Evolutionary conservation across 768 basidiomycete genomes (phyloP).

Genomic region (Suillus hirtellus): DNA sequence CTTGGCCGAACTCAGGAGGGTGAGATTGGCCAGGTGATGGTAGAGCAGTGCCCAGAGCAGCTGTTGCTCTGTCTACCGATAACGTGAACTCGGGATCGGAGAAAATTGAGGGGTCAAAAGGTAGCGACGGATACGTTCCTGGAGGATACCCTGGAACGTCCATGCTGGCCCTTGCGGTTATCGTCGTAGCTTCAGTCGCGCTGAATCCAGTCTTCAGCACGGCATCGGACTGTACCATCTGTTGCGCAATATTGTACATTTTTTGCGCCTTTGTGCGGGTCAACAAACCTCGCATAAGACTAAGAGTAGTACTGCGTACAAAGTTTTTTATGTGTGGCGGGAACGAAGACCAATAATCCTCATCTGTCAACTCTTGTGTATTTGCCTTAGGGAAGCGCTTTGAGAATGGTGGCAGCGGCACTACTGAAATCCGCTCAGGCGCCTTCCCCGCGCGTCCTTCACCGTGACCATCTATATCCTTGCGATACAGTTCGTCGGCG

Average conservation of each 20-base stretch:
- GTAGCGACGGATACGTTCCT: slow-evolving; percentile 42
- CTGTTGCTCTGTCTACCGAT: slow-evolving; percentile 51
- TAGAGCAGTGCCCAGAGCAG: slow-evolving; percentile 31
- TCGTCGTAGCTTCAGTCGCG: slow-evolving; percentile 31
- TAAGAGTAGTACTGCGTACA: slow-evolving; percentile 45
- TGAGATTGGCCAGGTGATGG: slow-evolving; percentile 33
- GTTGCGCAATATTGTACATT: slow-evolving; percentile 70
- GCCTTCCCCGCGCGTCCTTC: slow-evolving; percentile 29
- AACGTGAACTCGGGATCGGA: slow-evolving; percentile 53
- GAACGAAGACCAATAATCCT: slow-evolving; percentile 70
- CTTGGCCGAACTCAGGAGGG: slow-evolving; percentile 36
- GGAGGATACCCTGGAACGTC: slow-evolving; percentile 40
- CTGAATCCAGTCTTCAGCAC: slow-evolving; percentile 39
- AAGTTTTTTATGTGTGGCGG: slow-evolving; percentile 70
- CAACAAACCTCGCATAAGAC: slow-evolving; percentile 30
- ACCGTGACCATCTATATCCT: slow-evolving; percentile 31
- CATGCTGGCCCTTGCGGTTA: slow-evolving; percentile 14
- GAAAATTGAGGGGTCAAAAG: slow-evolving; percentile 55
- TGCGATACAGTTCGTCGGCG: slow-evolving; percentile 61
- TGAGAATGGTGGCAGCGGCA: slow-evolving; percentile 16
- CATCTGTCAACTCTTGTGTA: slow-evolving; percentile 40
- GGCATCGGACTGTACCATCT: slow-evolving; percentile 52
- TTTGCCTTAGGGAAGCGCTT: slow-evolving; percentile 25
- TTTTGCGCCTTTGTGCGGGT: slow-evolving; percentile 50
- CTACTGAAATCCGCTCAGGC: slow-evolving; percentile 17